Base-by-base conservation (phyloP, 164 flowering plant genomes). In the Nymphaea thermarum region DNA sequence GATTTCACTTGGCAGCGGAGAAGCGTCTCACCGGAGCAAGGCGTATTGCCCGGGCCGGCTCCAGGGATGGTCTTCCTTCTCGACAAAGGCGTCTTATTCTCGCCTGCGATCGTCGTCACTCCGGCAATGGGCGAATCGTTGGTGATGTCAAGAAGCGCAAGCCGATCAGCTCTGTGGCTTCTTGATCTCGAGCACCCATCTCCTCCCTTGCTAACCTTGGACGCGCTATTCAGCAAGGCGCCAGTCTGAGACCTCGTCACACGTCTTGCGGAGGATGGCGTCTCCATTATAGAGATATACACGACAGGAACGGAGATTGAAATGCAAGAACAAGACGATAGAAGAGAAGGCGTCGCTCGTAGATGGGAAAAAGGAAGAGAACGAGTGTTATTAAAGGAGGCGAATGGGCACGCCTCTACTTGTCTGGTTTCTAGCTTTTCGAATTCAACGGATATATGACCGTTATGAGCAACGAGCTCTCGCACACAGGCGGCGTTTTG, bases 81-180 rank as follows among this genome's bases (percentile, higher is more conserved):
- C n/a, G 78, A 68, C 2, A 96, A 89, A 5, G 97, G 96, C 51
- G 96, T 86, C 67, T 75, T 75, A 43, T 63, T 69, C 17, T 62
- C 42, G 64, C 64, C n/a, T 6, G 42, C 36, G 42, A 83, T 90
- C 72, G 45, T 70, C 3, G 96, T 90, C 16, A 93, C 73, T 55
- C 98, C 98, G 51, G 84, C 90, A 47, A 91, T 89, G 0, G 98
- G 98, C 0, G 98, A 93, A 75, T 88, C 97, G 42, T 93, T 93
- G 0, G 96, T 82, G 53, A 93, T 86, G 43, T 91, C 98, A 17
- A 86, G 47, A 15, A 93, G 81, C 0, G 84, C 92, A 3, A 81
- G 78, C 51, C 87, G 78, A 7, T 86, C 89, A 57, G 70, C 7
- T 62, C 79, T 76, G 53, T 67, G 74, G 2, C 65, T 80, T 67